Conservation (phyloP, 2,329 filamentous ascomycete species). For the Ophiostoma perfectum region DNA sequence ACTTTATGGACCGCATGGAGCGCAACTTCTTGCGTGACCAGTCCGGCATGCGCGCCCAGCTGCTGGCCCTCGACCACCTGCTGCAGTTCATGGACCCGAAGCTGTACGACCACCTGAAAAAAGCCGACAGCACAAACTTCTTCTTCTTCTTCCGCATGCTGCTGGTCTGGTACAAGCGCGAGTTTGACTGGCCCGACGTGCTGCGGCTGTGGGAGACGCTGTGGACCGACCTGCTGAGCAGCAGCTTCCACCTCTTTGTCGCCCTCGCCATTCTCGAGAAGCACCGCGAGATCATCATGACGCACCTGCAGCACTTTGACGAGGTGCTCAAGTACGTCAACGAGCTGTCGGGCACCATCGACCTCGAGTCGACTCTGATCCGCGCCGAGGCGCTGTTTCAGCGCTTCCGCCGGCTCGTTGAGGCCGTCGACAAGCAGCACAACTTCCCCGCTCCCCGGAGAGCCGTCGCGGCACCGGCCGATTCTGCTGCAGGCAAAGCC, state of each 20-base stretch:
- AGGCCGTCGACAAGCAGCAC: conserved; percentile 85
- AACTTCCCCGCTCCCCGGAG: conserved; percentile 63
- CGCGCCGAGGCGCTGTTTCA: conserved; percentile 84
- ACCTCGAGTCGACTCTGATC: conserved; percentile 78
- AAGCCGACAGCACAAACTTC: conserved; percentile 93
- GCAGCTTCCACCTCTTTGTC: conserved; percentile 90
- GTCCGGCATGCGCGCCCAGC: conserved; percentile 89
- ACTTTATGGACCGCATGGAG: conserved; percentile 98
- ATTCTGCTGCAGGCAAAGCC: neutral
- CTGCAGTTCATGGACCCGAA: conserved; percentile 96
- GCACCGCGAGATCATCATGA: conserved; percentile 93
- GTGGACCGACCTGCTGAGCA: conserved; percentile 88
- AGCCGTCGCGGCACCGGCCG: neutral
- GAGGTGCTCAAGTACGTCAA: conserved; percentile 99
- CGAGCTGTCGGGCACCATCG: conserved; percentile 88
- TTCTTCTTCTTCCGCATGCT: conserved; percentile 99
- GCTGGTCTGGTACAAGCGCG: conserved; percentile 96
- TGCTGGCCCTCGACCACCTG: conserved; percentile 85
- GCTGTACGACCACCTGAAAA: conserved; percentile 83
- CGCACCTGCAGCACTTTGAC: conserved; percentile 88
- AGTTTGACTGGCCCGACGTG: conserved; percentile 86
- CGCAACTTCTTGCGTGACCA: conserved; percentile 94
- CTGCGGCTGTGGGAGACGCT: conserved; percentile 84
- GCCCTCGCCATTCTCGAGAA: conserved; percentile 92
- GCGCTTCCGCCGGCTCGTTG: conserved; percentile 80